Conservation (phyloP, 148 eudicot genomes). For the Fagopyrum esculentum region DNA sequence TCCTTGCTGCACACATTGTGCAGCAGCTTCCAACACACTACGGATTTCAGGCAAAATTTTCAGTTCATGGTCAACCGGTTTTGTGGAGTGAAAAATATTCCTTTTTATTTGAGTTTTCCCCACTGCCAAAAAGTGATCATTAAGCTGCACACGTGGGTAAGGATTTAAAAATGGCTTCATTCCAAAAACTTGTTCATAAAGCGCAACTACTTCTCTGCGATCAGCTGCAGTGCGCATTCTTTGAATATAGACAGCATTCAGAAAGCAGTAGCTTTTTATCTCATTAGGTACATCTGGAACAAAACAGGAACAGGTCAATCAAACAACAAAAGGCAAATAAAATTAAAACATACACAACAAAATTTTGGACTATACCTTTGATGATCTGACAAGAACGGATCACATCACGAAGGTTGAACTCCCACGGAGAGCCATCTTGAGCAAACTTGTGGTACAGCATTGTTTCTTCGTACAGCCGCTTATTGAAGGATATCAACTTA, state of each 20-base stretch:
- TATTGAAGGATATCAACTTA: conserved; percentile 66
- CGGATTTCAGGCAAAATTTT: conserved; percentile 66
- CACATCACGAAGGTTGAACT: conserved; percentile 92
- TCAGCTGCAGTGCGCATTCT: conserved; percentile 88
- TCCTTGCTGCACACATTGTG: conserved; percentile 61
- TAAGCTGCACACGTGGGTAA: conserved; percentile 63
- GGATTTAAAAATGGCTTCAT: conserved; percentile 49
- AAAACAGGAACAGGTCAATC: conserved; percentile 13
- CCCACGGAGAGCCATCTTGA: conserved; percentile 97
- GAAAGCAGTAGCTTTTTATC: conserved; percentile 51
- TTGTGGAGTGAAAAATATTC: conserved; percentile 33
- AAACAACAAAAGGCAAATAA: not conserved
- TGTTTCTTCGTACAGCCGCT: conserved; percentile 65
- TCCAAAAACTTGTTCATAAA: conserved; percentile 69
- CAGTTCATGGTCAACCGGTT: conserved; percentile 36
- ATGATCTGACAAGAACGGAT: conserved; percentile 87
- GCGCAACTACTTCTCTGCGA: conserved; percentile 52
- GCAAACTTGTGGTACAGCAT: conserved; percentile 77
- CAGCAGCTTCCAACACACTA: conserved; percentile 74
- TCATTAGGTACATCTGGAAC: conserved; percentile 53
- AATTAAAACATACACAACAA: not conserved
- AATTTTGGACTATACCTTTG: conserved; percentile 34
- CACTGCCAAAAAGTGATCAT: conserved; percentile 44
- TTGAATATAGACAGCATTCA: conserved; percentile 74
- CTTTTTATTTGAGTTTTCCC: conserved; percentile 55